Conservation (phyloP, 2,329 filamentous ascomycete species). For the Catunica adiposa region DNA sequence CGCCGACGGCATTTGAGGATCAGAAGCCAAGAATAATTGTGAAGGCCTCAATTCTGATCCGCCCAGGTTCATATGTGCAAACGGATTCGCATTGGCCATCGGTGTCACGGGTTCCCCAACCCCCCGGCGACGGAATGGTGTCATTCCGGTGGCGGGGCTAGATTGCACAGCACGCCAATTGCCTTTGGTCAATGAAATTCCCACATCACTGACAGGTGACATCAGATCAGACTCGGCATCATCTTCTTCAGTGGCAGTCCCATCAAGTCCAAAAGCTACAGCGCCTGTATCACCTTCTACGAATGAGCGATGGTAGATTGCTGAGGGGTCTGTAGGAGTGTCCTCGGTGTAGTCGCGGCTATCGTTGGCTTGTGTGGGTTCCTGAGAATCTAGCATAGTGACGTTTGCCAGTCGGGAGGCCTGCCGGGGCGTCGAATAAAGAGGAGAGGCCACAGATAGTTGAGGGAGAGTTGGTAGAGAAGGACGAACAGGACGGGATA, state of each 20-base stretch:
- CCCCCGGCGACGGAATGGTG: constrained; percentile 20
- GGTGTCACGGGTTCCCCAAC: constrained; percentile 32
- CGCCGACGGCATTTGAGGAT: constrained; percentile 34
- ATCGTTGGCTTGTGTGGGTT: constrained; percentile 40
- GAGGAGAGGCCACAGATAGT: not conserved
- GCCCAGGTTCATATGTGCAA: constrained; percentile 17
- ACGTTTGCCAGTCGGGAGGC: not conserved
- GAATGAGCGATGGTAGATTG: constrained; percentile 18
- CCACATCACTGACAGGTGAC: constrained; percentile 20
- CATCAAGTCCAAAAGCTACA: constrained; percentile 18
- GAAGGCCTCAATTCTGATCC: constrained; percentile 19
- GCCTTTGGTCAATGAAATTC: constrained; percentile 24
- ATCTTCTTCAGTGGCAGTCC: constrained; percentile 7
- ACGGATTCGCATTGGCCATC: constrained; percentile 31
- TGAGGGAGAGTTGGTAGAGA: not conserved
- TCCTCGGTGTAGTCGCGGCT: constrained; percentile 36
- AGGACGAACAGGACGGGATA: not conserved
- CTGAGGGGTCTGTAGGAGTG: constrained; percentile 15
- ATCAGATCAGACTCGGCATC: constrained; percentile 19
- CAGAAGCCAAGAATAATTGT: constrained; percentile 36
- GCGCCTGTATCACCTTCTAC: constrained; percentile 16
- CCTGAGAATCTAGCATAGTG: constrained; percentile 13
- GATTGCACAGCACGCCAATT: constrained; percentile 23
- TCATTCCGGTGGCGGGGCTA: constrained; percentile 18
- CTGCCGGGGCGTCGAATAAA: not conserved